Conservation (phyloP, 768 basidiomycete species). For the Phanerodontia chrysosporium region DNA sequence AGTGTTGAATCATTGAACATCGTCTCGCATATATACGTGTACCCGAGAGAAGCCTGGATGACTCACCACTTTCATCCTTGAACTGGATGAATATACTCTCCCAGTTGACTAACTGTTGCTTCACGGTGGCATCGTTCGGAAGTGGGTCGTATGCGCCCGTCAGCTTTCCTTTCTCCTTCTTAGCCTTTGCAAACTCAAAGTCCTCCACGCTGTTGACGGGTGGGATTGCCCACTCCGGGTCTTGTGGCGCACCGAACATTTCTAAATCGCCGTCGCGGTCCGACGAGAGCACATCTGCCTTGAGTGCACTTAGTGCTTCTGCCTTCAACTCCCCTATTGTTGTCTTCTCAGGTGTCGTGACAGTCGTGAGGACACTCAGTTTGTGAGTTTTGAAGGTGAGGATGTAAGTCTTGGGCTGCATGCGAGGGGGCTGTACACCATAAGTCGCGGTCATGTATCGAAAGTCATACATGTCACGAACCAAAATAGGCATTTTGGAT, state of each 20-base stretch:
- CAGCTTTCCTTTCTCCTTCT: constrained; percentile 44
- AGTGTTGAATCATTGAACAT: not conserved
- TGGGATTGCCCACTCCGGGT: constrained; percentile 33
- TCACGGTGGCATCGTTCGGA: constrained; percentile 41
- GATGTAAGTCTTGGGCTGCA: constrained; percentile 60
- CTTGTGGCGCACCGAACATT: constrained; percentile 12
- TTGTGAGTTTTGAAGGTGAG: constrained; percentile 73
- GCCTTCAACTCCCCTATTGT: constrained; percentile 57
- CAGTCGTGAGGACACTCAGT: constrained; percentile 58
- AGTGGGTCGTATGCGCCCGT: constrained; percentile 52
- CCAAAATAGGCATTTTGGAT: not conserved
- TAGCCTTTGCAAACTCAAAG: constrained; percentile 60
- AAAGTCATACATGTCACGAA: not conserved
- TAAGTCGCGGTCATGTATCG: no score
- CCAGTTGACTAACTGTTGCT: constrained; percentile 56
- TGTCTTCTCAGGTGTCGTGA: constrained; percentile 39
- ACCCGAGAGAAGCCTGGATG: not conserved
- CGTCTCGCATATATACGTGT: not conserved
- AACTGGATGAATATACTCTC: constrained; percentile 68
- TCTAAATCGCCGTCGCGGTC: constrained; percentile 6
- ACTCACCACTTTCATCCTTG: constrained; percentile 57
- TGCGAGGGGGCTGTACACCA: constrained; percentile 43
- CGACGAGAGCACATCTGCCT: constrained; percentile 37
- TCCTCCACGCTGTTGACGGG: constrained; percentile 34
- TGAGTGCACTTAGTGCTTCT: constrained; percentile 59